Evolutionary conservation across 345 rosid species (phyloP), one percentile per base, ranked within the genome.

Genomic region (Viola odorata): DNA sequence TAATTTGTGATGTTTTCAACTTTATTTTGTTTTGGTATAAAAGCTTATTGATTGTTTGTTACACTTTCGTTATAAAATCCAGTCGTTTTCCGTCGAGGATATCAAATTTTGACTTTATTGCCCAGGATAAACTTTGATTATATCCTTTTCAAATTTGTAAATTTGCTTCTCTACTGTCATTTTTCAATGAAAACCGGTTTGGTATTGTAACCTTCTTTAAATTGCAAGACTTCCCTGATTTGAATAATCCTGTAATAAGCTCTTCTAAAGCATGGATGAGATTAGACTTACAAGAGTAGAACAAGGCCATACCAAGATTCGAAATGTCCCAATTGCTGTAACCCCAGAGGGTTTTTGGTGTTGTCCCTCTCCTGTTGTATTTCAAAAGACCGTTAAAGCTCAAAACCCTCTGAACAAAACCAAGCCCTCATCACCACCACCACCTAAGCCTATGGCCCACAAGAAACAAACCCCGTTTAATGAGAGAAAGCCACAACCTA

Each of bases 261-360:
- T 58, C 61, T 48, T 68, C 41, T 64, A 37, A 58, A 66, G 56
- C 62, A 94, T 94, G 99, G 94, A 94, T 67, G 97, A 89, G 76
- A 86, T 83, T 82, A 85, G 86, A 75, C 75, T 83, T 58, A 45
- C 84, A 23, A 89, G 73, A 63, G 79, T 84, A 67, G 96, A 87
- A 50, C 87, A 85, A 73, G 87, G 91, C 45, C 96, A 84, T 65
- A 78, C 91, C 75, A 94, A 84, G 82, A 83, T 94, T 55, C 80
- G 82, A 73, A 89, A 75, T 75, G 97, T 87, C 61, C 99, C 99
- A 8, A 87, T 89, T 78, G 99, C 97, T 52, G 95, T 90, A 58
- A 94, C 96, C 13, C 97, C 97, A 50, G 96, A 94, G 79, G 98
- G 97, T 45, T 92, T 92, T 71, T 92, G 98, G 98, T 92, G 98